Conservation (phyloP, 2,329 filamentous ascomycete species). For the Teratosphaeria zuluensis region DNA sequence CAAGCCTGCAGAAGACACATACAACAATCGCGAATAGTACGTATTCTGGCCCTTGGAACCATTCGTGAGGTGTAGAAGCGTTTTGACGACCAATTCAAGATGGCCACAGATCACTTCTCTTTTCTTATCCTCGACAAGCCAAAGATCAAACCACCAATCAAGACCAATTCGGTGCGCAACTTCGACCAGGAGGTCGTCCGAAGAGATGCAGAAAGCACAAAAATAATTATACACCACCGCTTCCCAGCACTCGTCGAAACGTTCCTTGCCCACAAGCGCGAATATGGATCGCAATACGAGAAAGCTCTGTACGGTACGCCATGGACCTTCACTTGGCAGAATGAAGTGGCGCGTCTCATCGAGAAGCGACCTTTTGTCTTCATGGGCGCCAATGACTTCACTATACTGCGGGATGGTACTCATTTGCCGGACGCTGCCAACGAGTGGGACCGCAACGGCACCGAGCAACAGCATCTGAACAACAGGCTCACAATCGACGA, state of each 20-base stretch:
- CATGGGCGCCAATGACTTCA: conserved; percentile 17
- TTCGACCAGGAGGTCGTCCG: conserved; percentile 12
- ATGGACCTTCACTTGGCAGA: conserved; percentile 9
- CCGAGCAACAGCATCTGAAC: conserved; percentile 14
- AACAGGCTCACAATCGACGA: conserved; percentile 13
- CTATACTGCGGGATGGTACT: conserved; percentile 19
- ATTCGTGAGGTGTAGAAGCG: no score
- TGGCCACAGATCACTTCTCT: neutral
- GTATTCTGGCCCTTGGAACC: no score
- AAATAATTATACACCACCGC: conserved; percentile 21
- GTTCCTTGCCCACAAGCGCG: conserved; percentile 23
- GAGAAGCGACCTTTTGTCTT: conserved; percentile 22
- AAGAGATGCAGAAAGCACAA: conserved; percentile 16
- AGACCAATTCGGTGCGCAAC: conserved; percentile 15
- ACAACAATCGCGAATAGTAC: neutral
- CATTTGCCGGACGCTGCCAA: neutral
- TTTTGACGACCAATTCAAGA: no score
- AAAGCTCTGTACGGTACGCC: conserved; percentile 16
- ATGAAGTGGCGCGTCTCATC: conserved; percentile 19
- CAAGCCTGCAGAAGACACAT: neutral
- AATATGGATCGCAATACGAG: conserved; percentile 18
- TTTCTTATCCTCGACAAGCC: neutral
- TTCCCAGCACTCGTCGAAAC: conserved; percentile 15
- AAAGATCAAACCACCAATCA: conserved; percentile 12
- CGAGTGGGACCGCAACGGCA: conserved; percentile 18